Evolutionary conservation across 1,139 yeast species (phyloP), one percentile per base, ranked within the genome.

Genomic region (Nakaseomyces bracarensis): DNA sequence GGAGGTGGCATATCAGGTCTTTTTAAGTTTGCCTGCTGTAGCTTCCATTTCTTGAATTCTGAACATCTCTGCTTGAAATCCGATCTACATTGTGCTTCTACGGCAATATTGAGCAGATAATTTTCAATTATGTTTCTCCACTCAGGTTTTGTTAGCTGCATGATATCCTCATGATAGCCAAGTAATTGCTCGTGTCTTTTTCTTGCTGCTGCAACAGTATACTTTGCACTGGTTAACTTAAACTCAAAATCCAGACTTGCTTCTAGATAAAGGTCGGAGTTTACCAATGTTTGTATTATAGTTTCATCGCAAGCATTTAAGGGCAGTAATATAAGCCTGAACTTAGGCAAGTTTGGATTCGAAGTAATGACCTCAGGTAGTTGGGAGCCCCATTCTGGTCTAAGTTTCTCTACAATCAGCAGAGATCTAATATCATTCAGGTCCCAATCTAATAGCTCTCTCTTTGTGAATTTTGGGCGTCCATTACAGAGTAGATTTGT

Each of bases 91-190:
- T 79, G 84, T 10, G 80, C 79, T 54, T 79, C 86, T 38, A 81
- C 81, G 2, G 77, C 84, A 27, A 79, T 66, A 55, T 77, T 78
- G 34, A 79, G 60, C 39, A 78, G 54, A 54, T 74, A 79, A 60
- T 79, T 79, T 49, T 79, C 86, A 47, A 79, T 75, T 22, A 79
- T 71, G 55, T 79, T 77, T 51, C 85, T 65, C 83, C 85, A 79
- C 57, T 79, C 82, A 18, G 76, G 74, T 49, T 71, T 68, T 3
- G 68, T 61, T 4, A 66, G 46, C 19, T 52, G 49, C 64, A 61
- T 58, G 26, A 56, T 43, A 10, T 52, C 49, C 30, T 57, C 61
- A 39, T 51, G 41, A 16, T 25, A 23, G 4, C 58, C 57, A 2
- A 51, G 50, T 23, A 54, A 48, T 42, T 53, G 54, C 47, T 59